These are phyloP conservation scores for Leccinum fibrillosum DNA, from an alignment of 768 basidiomycete genomes.

Conservation along the genomic window DNA sequence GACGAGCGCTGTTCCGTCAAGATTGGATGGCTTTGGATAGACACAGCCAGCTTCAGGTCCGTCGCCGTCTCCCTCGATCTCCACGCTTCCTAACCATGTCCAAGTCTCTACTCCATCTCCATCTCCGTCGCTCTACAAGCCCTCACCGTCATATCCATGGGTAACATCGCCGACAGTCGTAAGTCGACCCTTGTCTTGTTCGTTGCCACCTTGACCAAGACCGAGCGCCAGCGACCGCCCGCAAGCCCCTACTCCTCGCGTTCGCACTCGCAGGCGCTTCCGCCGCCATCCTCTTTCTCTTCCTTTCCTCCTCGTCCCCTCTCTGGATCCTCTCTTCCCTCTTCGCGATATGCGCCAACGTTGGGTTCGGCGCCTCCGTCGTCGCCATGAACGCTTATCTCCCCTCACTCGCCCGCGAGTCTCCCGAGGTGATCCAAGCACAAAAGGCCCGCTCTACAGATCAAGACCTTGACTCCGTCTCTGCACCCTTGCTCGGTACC, in stretches of 20 bases:
- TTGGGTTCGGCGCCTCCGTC: conserved; percentile 79
- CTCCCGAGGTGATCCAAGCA: conserved; percentile 52
- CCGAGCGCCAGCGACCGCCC: conserved; percentile 49
- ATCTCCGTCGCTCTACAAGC: conserved; percentile 87
- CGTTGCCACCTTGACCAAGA: neutral
- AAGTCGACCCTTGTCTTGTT: conserved; percentile 25
- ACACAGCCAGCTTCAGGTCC: conserved; percentile 89
- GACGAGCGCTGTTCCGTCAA: conserved; percentile 71
- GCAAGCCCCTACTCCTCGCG: conserved; percentile 72
- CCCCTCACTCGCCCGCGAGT: conserved; percentile 64
- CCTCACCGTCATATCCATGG: conserved; percentile 92
- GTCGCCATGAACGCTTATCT: conserved; percentile 93
- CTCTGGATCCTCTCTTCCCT: conserved; percentile 68
- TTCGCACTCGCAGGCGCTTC: conserved; percentile 75
- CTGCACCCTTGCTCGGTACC: conserved; percentile 36
- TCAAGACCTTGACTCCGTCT: conserved; percentile 25
- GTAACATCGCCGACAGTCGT: conserved; percentile 89
- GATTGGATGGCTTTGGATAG: conserved; percentile 83
- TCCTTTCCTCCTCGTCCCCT: conserved; percentile 66
- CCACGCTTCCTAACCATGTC: neutral
- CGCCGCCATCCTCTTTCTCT: conserved; percentile 66
- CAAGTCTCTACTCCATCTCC: conserved; percentile 84
- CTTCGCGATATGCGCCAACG: conserved; percentile 75
- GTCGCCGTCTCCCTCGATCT: neutral
- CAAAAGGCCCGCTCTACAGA: conserved; percentile 19